phyloP scores from a whole-genome alignment of 2,329 filamentous ascomycete genomes.

The Venturiaceae sp. region DNA sequence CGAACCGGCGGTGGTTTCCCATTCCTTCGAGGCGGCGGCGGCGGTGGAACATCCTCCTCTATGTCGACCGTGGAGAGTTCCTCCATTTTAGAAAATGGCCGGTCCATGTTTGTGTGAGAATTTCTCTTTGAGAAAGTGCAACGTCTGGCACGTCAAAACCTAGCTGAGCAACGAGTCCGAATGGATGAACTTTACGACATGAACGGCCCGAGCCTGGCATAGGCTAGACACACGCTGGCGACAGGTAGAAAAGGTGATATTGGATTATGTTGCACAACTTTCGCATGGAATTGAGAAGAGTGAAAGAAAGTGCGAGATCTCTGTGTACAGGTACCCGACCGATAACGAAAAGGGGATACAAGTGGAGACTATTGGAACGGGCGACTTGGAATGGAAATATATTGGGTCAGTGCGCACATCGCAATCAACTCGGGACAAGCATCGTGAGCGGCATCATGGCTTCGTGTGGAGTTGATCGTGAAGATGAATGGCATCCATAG shows the following conservation, averaged over 20 bases:
- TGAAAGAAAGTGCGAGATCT: too few relatives aligned
- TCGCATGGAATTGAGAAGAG: too few relatives aligned
- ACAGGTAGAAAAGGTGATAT: too few relatives aligned
- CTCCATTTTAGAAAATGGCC: background rate
- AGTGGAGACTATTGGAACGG: background rate
- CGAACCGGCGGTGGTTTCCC: conserved; percentile 17
- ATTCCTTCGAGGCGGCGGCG: background rate
- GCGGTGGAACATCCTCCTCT: background rate
- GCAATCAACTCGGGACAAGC: background rate
- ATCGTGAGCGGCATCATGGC: background rate
- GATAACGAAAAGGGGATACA: background rate
- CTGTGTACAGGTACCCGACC: background rate
- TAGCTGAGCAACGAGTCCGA: background rate
- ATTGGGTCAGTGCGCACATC: background rate
- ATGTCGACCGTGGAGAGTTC: background rate
- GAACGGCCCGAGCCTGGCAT: background rate
- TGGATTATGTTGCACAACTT: too few relatives aligned
- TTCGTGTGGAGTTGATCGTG: background rate
- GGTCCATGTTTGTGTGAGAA: background rate
- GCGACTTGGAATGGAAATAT: background rate
- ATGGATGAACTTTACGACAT: background rate
- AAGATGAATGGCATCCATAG: background rate
- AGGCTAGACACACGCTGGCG: background rate
- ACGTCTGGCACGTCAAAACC: background rate
- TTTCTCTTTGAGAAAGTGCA: background rate